Percentiles rank a stretch among this genome's conserved stretches.
Evolutionary conservation across 2,329 filamentous ascomycete genomes (phyloP).

Genomic region (Arachnomyces sp.): DNA sequence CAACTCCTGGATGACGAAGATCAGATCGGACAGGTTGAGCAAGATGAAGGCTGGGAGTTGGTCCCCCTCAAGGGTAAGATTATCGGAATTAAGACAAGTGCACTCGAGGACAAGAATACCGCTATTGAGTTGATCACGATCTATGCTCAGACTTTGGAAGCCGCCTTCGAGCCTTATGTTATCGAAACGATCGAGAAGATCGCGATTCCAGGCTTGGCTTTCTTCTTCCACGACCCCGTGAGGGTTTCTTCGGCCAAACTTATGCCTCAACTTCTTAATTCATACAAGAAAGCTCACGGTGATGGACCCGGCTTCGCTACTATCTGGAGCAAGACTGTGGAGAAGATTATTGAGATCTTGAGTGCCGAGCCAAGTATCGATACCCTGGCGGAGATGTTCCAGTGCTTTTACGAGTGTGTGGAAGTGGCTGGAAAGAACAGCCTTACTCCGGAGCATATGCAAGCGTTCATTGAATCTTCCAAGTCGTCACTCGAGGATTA

Average conservation of each 20-base stretch:
- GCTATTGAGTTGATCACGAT: conserved; percentile 98
- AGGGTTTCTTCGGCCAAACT: conserved; percentile 91
- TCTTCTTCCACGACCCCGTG: conserved; percentile 99
- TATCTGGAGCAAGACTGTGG: conserved; percentile 77
- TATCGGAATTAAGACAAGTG: conserved; percentile 95
- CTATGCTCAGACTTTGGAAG: conserved; percentile 93
- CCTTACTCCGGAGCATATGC: conserved; percentile 71
- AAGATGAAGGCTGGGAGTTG: conserved; percentile 95
- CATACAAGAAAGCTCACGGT: conserved; percentile 88
- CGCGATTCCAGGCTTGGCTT: conserved; percentile 83
- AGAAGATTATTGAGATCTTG: conserved; percentile 87
- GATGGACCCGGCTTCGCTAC: conserved; percentile 65
- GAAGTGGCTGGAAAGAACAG: conserved; percentile 86
- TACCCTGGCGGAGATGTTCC: conserved; percentile 96
- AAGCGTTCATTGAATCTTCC: conserved; percentile 77
- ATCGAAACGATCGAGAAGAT: conserved; percentile 94
- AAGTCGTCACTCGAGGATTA: conserved; percentile 86
- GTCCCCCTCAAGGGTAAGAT: conserved; percentile 96
- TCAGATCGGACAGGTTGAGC: conserved; percentile 82
- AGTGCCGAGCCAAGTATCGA: conserved; percentile 92
- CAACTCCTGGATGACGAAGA: conserved; percentile 93
- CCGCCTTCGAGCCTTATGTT: conserved; percentile 84
- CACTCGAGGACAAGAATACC: conserved; percentile 97
- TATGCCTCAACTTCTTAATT: conserved; percentile 84
- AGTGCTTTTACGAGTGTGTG: conserved; percentile 98